Evolutionary conservation across 2,329 filamentous ascomycete genomes (phyloP).

Genomic region (Hypoxylon sp.): DNA sequence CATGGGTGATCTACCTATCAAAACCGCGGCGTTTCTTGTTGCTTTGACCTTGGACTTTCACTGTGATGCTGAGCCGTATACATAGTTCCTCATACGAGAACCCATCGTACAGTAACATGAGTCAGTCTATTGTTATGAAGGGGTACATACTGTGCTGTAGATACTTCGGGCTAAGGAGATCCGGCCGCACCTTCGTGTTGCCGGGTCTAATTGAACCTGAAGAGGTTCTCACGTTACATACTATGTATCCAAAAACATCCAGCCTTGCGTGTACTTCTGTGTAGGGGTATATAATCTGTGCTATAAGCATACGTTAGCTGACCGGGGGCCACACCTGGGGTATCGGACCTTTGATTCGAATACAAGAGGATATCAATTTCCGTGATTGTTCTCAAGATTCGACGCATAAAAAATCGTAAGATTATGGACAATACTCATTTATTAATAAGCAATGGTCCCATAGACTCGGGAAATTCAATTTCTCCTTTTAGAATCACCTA

Average conservation of each 20-base stretch:
- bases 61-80: constrained; percentile 6
- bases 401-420: constrained; percentile 38
- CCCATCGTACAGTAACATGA: constrained; percentile 5
- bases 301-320: constrained; percentile 12
- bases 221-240: constrained; percentile 14
- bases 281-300: constrained; percentile 8
- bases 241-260: neutral
- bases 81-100: constrained; percentile 11
- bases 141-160: constrained; percentile 19
- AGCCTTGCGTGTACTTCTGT: constrained; percentile 7
- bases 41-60: neutral
- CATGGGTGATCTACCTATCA: constrained; percentile 18
- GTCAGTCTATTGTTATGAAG: constrained; percentile 8
- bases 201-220: constrained; percentile 20
- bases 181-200: constrained; percentile 7
- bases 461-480: constrained; percentile 42
- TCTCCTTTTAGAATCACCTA: constrained; percentile 36
- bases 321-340: neutral
- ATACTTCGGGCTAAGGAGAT: constrained; percentile 14
- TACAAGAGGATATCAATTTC: constrained; percentile 29
- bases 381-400: constrained; percentile 28
- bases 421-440: constrained; percentile 30
- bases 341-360: constrained; percentile 26
- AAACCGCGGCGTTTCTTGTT: neutral
- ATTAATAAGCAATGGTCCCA: constrained; percentile 40